phyloP scores from a whole-genome alignment of 805 yeast species.

The Sporopachydermia lactativora region DNA sequence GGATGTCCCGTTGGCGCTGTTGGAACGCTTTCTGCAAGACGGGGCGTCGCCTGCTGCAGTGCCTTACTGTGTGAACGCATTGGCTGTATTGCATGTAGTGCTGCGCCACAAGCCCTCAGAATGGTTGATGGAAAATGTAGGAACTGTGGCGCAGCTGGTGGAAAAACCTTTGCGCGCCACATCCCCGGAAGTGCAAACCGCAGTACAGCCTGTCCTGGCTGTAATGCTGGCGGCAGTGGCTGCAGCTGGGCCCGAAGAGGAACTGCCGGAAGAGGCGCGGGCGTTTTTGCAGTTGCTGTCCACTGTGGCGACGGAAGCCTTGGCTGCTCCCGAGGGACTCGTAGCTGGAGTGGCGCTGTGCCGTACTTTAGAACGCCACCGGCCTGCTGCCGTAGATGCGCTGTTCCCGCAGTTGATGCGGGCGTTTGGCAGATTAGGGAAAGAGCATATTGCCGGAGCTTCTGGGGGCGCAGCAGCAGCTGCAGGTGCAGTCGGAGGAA shows the following conservation, averaged over 20 bases:
- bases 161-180: constrained; percentile 75
- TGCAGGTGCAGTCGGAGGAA: constrained; percentile 2
- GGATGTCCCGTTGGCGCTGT: constrained; percentile 70
- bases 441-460: constrained; percentile 65
- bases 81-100: constrained; percentile 77
- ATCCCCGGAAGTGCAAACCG: constrained; percentile 78
- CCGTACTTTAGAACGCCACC: constrained; percentile 61
- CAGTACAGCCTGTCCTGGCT: constrained; percentile 60
- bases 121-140: constrained; percentile 68
- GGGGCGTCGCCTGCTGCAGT: constrained; percentile 42
- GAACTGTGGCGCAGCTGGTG: constrained; percentile 54
- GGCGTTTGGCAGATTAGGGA: constrained; percentile 78
- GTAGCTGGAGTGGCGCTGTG: constrained; percentile 78
- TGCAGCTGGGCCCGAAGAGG: constrained; percentile 27
- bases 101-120: constrained; percentile 59
- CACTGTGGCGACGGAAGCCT: constrained; percentile 65
- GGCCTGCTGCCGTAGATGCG: constrained; percentile 63
- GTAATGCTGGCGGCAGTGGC: constrained; percentile 55
- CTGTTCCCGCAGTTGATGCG: constrained; percentile 68
- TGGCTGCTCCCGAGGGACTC: constrained; percentile 54
- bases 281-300: constrained; percentile 47
- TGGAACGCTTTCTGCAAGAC: constrained; percentile 79
- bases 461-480: constrained; percentile 13
- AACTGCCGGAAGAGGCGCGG: constrained; percentile 47
- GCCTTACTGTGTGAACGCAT: constrained; percentile 77